These are phyloP conservation scores for Rosa chinensis DNA, from an alignment of 306 rosid genomes.

Conservation along the genomic window DNA sequence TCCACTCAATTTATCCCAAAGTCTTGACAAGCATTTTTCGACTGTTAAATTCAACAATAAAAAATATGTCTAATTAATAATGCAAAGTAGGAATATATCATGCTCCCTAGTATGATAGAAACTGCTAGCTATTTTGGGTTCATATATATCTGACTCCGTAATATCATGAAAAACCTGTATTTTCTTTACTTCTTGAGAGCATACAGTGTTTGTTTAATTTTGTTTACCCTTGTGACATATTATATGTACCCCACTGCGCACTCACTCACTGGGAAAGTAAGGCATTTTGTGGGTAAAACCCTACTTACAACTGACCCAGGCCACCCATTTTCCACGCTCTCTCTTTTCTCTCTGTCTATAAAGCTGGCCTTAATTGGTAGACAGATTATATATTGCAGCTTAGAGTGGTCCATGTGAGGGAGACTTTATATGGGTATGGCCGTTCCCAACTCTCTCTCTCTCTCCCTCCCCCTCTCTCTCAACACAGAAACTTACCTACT, in stretches of 20 bases:
- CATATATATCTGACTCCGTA: too few species aligned
- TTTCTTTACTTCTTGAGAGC: neutral
- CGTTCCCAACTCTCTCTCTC: slow-evolving; percentile 15
- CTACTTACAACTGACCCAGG: slow-evolving; percentile 30
- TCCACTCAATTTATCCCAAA: slow-evolving; percentile 2
- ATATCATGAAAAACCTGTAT: too few species aligned
- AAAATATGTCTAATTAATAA: neutral
- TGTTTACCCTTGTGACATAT: slow-evolving; percentile 44
- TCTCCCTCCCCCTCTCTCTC: slow-evolving; percentile 16
- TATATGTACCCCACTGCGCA: slow-evolving; percentile 76
- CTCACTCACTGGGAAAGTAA: slow-evolving; percentile 60
- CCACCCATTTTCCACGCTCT: slow-evolving; percentile 3
- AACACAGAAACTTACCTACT: neutral
- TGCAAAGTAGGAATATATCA: neutral
- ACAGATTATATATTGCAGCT: slow-evolving; percentile 46
- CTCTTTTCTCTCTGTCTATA: slow-evolving; percentile 44
- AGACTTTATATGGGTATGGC: slow-evolving; percentile 37
- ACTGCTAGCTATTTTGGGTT: too few species aligned
- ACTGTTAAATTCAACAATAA: neutral
- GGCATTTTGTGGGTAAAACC: slow-evolving; percentile 55
- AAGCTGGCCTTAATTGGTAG: slow-evolving; percentile 46
- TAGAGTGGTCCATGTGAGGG: slow-evolving; percentile 69
- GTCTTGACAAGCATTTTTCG: neutral
- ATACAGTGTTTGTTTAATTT: neutral
- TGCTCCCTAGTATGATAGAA: neutral